Percentiles rank a stretch among this genome's conserved stretches.
Conservation (phyloP, 805 yeast genomes). For the Clavispora vitiphila region DNA sequence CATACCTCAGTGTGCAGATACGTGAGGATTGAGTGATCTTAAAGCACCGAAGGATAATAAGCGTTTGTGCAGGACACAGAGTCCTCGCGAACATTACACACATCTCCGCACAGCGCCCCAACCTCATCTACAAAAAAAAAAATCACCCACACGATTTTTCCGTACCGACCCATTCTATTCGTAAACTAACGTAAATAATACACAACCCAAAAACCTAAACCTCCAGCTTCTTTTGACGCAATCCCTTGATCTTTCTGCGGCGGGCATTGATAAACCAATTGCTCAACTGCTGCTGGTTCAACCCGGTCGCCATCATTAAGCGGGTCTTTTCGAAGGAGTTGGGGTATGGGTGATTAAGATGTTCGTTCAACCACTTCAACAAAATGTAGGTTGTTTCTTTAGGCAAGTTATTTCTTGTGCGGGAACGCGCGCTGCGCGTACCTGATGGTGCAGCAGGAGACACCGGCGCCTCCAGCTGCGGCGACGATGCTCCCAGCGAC, state of each 20-base stretch:
- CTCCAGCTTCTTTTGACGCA: conserved; percentile 33
- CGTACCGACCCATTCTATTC: neutral
- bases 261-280: conserved; percentile 90
- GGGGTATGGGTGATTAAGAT: conserved; percentile 79
- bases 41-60: too few relatives aligned
- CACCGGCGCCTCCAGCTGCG: conserved; percentile 1
- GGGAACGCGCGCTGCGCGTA: conserved; percentile 10
- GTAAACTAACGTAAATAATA: neutral
- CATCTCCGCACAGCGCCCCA: too few relatives aligned
- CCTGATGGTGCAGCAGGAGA: conserved; percentile 4
- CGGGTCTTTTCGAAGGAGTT: conserved; percentile 71
- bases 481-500: neutral
- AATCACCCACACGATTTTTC: neutral
- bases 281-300: conserved; percentile 73
- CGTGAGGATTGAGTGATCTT: too few relatives aligned
- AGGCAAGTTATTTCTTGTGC: conserved; percentile 68
- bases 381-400: conserved; percentile 68
- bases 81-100: too few relatives aligned
- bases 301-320: conserved; percentile 65
- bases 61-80: too few relatives aligned
- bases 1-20: too few relatives aligned
- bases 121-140: too few relatives aligned
- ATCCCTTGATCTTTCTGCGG: conserved; percentile 58
- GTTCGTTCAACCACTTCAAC: conserved; percentile 69
- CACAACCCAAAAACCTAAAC: neutral